Percentiles rank a stretch among this genome's conserved stretches.
Conservation (phyloP, 1,284 basidiomycete species). For the Ceratobasidium sp. region DNA sequence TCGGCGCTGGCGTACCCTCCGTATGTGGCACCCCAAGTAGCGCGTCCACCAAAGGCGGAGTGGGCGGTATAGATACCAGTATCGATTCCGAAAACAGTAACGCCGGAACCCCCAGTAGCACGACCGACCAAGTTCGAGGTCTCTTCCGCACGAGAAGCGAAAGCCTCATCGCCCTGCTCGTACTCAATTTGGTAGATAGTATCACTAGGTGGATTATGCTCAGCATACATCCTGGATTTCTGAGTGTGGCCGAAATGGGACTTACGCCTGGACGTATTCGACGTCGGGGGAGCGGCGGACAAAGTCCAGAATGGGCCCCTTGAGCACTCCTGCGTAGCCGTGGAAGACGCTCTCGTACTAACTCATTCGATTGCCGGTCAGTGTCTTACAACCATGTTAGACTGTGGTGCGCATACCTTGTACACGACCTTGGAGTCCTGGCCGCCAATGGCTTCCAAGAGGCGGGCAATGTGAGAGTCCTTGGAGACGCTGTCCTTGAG, state of each 20-base stretch:
- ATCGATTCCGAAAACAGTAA: slow-evolving; percentile 46
- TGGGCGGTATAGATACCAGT: slow-evolving; percentile 44
- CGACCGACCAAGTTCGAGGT: slow-evolving; percentile 15
- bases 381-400: neutral
- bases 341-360: slow-evolving; percentile 47
- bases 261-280: slow-evolving; percentile 44
- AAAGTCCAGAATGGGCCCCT: slow-evolving; percentile 35
- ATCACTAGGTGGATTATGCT: slow-evolving; percentile 12
- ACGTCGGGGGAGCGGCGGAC: slow-evolving; percentile 46
- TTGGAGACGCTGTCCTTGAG: slow-evolving; percentile 44
- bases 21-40: slow-evolving; percentile 55
- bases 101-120: slow-evolving; percentile 31
- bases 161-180: slow-evolving; percentile 7
- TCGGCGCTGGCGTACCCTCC: slow-evolving; percentile 56
- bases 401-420: slow-evolving; percentile 4
- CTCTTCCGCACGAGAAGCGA: slow-evolving; percentile 22
- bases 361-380: neutral
- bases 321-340: slow-evolving; percentile 48
- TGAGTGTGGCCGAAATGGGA: neutral
- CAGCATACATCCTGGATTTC: too few relatives aligned
- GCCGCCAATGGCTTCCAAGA: slow-evolving; percentile 19
- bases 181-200: slow-evolving; percentile 34
- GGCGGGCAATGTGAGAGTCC: slow-evolving; percentile 41
- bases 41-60: slow-evolving; percentile 45
- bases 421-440: slow-evolving; percentile 38